Base-by-base conservation (phyloP, 371 early-diverging fungal genomes). In the Basidiobolus meristosporus region DNA sequence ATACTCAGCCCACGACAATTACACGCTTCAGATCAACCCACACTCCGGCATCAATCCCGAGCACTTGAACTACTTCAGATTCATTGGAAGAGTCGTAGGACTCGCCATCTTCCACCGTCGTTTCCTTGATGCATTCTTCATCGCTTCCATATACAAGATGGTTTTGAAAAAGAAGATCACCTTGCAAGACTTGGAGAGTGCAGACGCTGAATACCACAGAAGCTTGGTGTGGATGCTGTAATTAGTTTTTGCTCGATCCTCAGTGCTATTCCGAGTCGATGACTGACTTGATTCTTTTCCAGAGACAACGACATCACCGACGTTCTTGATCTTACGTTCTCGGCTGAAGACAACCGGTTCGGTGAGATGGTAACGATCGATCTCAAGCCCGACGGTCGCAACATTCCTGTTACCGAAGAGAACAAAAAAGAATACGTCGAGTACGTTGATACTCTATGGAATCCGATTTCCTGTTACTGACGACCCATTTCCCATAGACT, bases 381-480 rank as follows among this genome's bases (percentile, higher is more conserved):
- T 50, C 59, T 98, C 39, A 93, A 82, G 52, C 73, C 75, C 7
- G 70, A 67, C 42, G 99, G 99, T 38, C 64, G 70, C n/a, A 63
- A 93, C 43, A 90, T 96, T 54, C 70, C 71, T 29, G 91, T 98
- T 2, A 92, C 89, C 1, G 90, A 98, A 51, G 85, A 84, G 41
- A 98, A 95, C 65, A 98, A 97, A 72, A 57, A 59, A 35, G 95
- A 96, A 66, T 98, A 93, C 52, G 86, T 97, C 15, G 74, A 84
- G 59, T 67, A 62, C 45, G 61, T 53, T 11, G 3, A 7, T 18
- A 10, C 12, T 22, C 9, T 26, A 26, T 26, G 3, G 5, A 26
- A 9, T 5, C 5, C 5, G 26, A 3, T 26, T 26, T 9, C 26
- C 9, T 26, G 3, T 9, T 9, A 26, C 9, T 26, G 26, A 34